Evolutionary conservation across 768 basidiomycete species (phyloP), one percentile per base, ranked within the genome.

Genomic region (Lyophyllum decastes): DNA sequence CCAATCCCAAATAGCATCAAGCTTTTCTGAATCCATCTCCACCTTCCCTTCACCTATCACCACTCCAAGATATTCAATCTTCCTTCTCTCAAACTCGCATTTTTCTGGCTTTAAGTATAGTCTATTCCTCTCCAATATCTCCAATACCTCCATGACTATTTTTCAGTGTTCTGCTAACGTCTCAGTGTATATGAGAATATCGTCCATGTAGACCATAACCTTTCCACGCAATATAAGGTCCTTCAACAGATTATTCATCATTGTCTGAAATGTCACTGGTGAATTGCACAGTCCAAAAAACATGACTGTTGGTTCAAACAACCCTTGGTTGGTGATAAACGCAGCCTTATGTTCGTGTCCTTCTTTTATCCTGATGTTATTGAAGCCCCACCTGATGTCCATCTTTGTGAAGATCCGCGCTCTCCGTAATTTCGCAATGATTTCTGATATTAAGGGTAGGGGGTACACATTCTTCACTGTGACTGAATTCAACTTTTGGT

Each of bases 291-390:
- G 49, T 0, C 76, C 74, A 45, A 68, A 78, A 49, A 69, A 78
- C 76, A 76, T 80, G 27, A 75, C 77, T 21, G 60, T 58, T 35
- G 59, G 76, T 65, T 82, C 71, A 44, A 68, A 79, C 0, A 69
- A 49, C 0, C 77, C 76, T 11, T 61, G 64, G 16, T 70, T 65
- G 0, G 72, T 75, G 0, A 62, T 47, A 60, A 84, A 76, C 16
- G 70, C 74, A 1, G 71, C 77, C 59, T 78, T 82, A 69, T 67
- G 73, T 62, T 79, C 67, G 50, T 80, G 70, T 1, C 76, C 78
- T 43, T 74, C 67, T 25, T 69, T 71, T 22, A 82, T 65, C 4
- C 61, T 27, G 21, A 69, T 48, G 11, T 75, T 72, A 57, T 79
- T 71, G 59, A 73, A 82, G 0, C 73, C 75, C 49, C 68, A 69